Evolutionary conservation across 192 early-diverging fungal species (phyloP), one percentile per base, ranked within the genome.

Genomic region (Dissophora globulifera): DNA sequence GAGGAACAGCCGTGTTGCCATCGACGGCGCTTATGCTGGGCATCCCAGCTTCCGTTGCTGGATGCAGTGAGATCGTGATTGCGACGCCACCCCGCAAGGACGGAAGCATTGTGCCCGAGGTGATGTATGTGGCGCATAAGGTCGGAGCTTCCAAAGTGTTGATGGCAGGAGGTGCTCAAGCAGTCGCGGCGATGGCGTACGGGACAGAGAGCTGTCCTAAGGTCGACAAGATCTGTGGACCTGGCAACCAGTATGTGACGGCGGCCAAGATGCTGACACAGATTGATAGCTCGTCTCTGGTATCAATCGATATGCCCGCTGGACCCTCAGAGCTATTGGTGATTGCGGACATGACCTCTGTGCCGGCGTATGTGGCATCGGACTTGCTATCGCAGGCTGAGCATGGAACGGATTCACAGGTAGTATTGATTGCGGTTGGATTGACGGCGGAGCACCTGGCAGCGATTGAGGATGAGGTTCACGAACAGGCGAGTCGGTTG

Each of bases 201-300:
- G 97, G 97, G 38, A 99, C 98, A 4, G 91, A 94, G 71, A 87
- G 87, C 0, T 91, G 98, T 42, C 95, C 97, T 54, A 99, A 99
- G 83, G 98, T 98, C 10, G 98, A 99, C 81, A 99, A 99, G 90
- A 99, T 99, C 79, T 98, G 96, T 82, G 98, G 98, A 29, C 98
- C 98, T 10, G 98, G 98, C 40, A 99, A 99, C 81, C 98, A 99
- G 81, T 99, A 94, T 79, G 98, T 99, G n/a, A 99, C 98, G 3
- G 96, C 96, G 6, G 96, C 98, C 60, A 99, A 99, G 85, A 97
- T 99, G 96, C 61, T 93, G 50, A 91, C 91, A 2, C 96, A 97
- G 90, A 96, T 94, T 83, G 96, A 98, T 66, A 92, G 91, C 30
- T 90, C 93, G 1, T 95, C 95, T 27, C 87, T 98, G 85, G 87